Conservation (phyloP, 768 basidiomycete genomes). For the Zangia roseola region DNA sequence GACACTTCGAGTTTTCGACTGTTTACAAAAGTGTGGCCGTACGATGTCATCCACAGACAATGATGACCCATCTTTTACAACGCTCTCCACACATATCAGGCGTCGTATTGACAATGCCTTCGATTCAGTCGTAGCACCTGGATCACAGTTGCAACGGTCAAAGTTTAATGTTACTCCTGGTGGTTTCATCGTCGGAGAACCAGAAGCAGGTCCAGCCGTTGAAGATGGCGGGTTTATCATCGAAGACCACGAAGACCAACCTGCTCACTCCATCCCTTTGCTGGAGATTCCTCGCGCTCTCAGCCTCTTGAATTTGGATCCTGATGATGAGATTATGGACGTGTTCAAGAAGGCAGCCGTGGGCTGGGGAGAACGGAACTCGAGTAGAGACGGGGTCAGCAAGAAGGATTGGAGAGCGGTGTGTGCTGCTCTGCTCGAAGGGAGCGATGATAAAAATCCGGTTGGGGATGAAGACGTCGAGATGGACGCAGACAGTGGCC, state of each 20-base stretch:
- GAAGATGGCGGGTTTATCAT: constrained; percentile 33
- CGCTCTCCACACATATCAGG: constrained; percentile 43
- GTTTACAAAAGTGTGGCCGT: too few relatives aligned
- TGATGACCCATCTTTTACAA: constrained; percentile 35
- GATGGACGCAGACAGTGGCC: constrained; percentile 25
- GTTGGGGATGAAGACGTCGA: constrained; percentile 18
- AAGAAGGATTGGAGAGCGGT: constrained; percentile 78
- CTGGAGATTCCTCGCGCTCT: constrained; percentile 61
- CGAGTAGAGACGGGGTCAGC: constrained; percentile 43
- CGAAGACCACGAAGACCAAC: constrained; percentile 16
- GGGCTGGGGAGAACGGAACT: constrained; percentile 55
- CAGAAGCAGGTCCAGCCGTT: constrained; percentile 12
- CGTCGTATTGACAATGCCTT: constrained; percentile 54
- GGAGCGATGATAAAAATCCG: constrained; percentile 17
- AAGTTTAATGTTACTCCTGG: constrained; percentile 19
- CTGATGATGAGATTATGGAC: constrained; percentile 69
- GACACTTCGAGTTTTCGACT: too few relatives aligned
- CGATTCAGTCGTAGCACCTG: constrained; percentile 25
- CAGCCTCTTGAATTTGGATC: constrained; percentile 57
- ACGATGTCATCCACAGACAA: constrained; percentile 14
- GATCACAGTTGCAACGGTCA: neutral
- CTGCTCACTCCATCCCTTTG: constrained; percentile 44
- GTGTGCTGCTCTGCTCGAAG: constrained; percentile 70
- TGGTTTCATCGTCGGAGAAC: constrained; percentile 35
- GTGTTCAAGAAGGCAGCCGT: constrained; percentile 76